Evolutionary conservation across 2,329 filamentous ascomycete genomes (phyloP), one percentile per base, ranked within the genome.

Genomic region (Bipolaris victoriae): DNA sequence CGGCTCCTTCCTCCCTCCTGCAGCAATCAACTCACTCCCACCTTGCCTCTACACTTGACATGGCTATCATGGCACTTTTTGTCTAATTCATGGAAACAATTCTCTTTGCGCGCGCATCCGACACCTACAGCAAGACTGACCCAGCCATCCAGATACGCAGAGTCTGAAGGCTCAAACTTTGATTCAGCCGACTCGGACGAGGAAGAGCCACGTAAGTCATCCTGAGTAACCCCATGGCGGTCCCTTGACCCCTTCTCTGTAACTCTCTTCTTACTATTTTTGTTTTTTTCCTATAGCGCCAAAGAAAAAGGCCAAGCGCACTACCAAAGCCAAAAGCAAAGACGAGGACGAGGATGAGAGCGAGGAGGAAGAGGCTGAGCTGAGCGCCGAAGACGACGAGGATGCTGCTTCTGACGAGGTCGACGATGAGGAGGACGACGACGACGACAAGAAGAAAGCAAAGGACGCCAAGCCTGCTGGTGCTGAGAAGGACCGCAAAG

Each of bases 141-240:
- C 16, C 48, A 18, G 1, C 7, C 24, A 43, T 16, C n/a, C 58
- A 76, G 75, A 66, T 76, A 76, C 55, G 70, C 71, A 40, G 74
- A 76, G 44, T 75, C 72, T 18, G 74, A 76, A 9, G 73, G 68
- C 49, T 76, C 73, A 39, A 69, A 72, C 54, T 76, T 74, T 55
- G 74, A 72, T 49, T 73, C 72, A 47, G 74, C 72, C 18, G 74
- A 72, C n/a, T 72, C 70, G 4, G 71, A 73, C 26, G 73, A 68
- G 7, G 71, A 71, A 52, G 75, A 68, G 51, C 73, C 71, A 59
- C 73, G 71, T 76, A 67, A 73, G 72, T 66, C 31, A 35, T 29
- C 11, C 29, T 31, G 10, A 1, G 16, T 37, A 43, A 15, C 13
- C 13, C 13, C 20, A 20, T 16, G 37, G 29, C 5, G 29, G 29